A percentile compares a stretch with the other conserved stretches of the same genome.
These are phyloP conservation scores for Cicer cuneatum DNA, from an alignment of 306 rosid species.

Conservation along the genomic window DNA sequence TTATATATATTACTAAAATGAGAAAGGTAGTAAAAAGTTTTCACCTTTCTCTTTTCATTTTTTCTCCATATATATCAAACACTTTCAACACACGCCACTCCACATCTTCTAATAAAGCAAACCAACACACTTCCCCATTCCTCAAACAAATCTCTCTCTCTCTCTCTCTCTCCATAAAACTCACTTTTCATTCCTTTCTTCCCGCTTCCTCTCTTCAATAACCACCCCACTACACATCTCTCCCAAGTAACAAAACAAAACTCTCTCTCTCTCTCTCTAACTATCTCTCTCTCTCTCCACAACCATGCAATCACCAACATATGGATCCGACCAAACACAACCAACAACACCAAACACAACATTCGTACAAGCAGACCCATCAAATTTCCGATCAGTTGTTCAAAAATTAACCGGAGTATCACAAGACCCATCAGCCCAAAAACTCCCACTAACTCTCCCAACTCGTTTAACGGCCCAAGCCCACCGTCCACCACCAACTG, in stretches of 20 bases:
- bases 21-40: constrained; percentile 27
- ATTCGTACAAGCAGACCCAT: constrained; percentile 82
- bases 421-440: constrained; percentile 60
- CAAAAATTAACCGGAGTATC: constrained; percentile 90
- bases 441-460: constrained; percentile 68
- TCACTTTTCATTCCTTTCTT: constrained; percentile 38
- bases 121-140: constrained; percentile 15
- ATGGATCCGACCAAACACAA: constrained; percentile 59
- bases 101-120: constrained; percentile 38
- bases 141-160: constrained; percentile 5
- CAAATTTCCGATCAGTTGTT: constrained; percentile 78
- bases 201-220: constrained; percentile 48
- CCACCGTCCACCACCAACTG: constrained; percentile 39
- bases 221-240: background rate
- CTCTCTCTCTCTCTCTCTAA: constrained; percentile 26
- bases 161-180: constrained; percentile 8
- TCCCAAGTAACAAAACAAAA: background rate
- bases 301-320: constrained; percentile 52
- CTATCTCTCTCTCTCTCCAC: constrained; percentile 30
- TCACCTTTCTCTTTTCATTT: constrained; percentile 4
- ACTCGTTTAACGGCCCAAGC: constrained; percentile 52
- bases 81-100: constrained; percentile 50
- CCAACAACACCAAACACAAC: constrained; percentile 74
- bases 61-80: constrained; percentile 43
- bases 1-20: background rate